phyloP scores from a whole-genome alignment of 208 protist genomes.

The Leptomonas pyrrhocoris region DNA sequence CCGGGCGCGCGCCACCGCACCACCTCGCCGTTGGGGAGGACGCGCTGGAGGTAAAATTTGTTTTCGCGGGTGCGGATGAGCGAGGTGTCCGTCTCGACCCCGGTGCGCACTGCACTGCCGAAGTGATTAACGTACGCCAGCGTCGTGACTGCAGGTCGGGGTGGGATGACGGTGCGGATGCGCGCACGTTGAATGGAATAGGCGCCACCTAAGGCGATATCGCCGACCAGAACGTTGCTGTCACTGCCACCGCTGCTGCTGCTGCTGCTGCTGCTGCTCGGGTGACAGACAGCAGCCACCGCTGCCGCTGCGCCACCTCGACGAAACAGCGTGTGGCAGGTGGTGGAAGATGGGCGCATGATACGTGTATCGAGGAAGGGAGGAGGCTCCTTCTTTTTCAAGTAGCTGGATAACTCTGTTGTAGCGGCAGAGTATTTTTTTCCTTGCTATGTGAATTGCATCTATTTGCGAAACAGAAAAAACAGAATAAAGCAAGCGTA shows the following conservation, averaged over 20 bases:
- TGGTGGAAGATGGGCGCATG: too few relatives aligned
- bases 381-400: too few relatives aligned
- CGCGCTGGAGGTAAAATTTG: conserved; percentile 91
- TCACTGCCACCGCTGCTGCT: not conserved
- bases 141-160: conserved; percentile 80
- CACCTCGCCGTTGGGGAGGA: conserved; percentile 77
- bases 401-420: not conserved
- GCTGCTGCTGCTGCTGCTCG: not conserved
- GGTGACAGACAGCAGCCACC: not conserved
- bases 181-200: conserved; percentile 7
- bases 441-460: too few relatives aligned
- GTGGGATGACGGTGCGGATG: conserved; percentile 85
- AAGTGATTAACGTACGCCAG: conserved; percentile 79
- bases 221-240: not conserved
- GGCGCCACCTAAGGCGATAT: not conserved
- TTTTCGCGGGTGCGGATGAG: conserved; percentile 89
- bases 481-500: too few relatives aligned
- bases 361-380: too few relatives aligned
- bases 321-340: not conserved
- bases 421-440: not conserved
- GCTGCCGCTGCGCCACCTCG: not conserved
- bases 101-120: conserved; percentile 60
- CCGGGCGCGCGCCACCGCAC: conserved; percentile 84
- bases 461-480: too few relatives aligned
- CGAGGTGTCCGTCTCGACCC: conserved; percentile 73